Conservation (phyloP, 345 rosid species). For the Combretum micranthum region DNA sequence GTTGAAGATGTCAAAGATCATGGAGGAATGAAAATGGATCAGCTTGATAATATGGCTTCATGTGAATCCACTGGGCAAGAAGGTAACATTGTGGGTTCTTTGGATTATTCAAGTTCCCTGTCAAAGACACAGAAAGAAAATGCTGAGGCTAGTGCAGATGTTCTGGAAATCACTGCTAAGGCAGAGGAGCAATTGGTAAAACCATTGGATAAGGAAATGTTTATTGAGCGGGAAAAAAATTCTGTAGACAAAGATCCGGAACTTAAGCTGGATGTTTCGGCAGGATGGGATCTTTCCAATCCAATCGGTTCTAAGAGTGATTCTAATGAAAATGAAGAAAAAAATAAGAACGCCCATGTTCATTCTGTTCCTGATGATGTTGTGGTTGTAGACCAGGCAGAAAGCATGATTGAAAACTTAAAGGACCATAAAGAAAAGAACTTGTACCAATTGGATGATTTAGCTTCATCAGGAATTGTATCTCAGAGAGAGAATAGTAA, state of each 20-base stretch:
- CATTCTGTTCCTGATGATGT: background rate
- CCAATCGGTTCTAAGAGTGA: background rate
- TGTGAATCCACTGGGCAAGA: conserved; percentile 2
- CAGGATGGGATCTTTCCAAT: background rate
- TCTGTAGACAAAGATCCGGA: background rate
- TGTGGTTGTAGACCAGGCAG: background rate
- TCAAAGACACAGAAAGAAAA: conserved; percentile 1
- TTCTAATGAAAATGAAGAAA: background rate
- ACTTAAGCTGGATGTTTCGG: background rate
- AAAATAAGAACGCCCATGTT: background rate
- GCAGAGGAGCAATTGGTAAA: background rate
- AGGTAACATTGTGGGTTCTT: background rate
- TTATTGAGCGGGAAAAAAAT: background rate
- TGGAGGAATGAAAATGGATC: background rate
- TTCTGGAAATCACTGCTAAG: background rate
- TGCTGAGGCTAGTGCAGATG: conserved; percentile 1
- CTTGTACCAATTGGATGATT: no score
- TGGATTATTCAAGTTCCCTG: conserved; percentile 1
- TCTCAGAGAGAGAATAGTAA: no score
- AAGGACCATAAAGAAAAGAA: background rate
- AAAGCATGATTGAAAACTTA: background rate
- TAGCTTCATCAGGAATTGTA: no score
- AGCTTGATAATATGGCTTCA: conserved; percentile 1
- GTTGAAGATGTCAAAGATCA: background rate
- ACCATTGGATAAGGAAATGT: background rate